Conservation (phyloP, 768 basidiomycete species). For the Podaxis sp. region DNA sequence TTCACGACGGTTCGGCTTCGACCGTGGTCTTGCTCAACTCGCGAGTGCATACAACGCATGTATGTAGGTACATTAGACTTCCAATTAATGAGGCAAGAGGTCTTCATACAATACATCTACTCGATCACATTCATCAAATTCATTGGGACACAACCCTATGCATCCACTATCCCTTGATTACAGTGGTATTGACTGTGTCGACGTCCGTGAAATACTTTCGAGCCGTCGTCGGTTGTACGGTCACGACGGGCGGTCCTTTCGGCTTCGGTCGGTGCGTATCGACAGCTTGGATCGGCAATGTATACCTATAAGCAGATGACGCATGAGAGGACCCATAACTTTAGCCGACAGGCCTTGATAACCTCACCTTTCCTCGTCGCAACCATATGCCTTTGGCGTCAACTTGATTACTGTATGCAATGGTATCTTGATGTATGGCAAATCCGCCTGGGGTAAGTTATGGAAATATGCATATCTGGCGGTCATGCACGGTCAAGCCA, state of each 20-base stretch:
- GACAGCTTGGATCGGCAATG: constrained; percentile 88
- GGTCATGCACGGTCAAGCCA: constrained; percentile 22
- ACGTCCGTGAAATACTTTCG: constrained; percentile 44
- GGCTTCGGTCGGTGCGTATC: constrained; percentile 85
- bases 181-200: constrained; percentile 2
- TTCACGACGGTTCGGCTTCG: no score
- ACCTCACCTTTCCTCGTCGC: constrained; percentile 88
- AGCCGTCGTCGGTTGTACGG: constrained; percentile 33
- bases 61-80: no score
- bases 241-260: constrained; percentile 33
- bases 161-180: neutral
- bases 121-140: neutral
- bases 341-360: neutral
- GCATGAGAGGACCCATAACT: neutral
- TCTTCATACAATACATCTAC: neutral
- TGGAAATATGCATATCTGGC: constrained; percentile 95
- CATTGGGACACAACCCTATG: neutral
- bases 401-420: constrained; percentile 98
- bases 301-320: constrained; percentile 52
- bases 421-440: constrained; percentile 98
- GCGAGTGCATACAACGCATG: no score
- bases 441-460: constrained; percentile 84
- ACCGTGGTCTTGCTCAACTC: no score
- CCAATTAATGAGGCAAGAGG: neutral
- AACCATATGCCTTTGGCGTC: constrained; percentile 97